phyloP scores from a whole-genome alignment of 2,329 filamentous ascomycete genomes.

The Trichoderma aggressivum region DNA sequence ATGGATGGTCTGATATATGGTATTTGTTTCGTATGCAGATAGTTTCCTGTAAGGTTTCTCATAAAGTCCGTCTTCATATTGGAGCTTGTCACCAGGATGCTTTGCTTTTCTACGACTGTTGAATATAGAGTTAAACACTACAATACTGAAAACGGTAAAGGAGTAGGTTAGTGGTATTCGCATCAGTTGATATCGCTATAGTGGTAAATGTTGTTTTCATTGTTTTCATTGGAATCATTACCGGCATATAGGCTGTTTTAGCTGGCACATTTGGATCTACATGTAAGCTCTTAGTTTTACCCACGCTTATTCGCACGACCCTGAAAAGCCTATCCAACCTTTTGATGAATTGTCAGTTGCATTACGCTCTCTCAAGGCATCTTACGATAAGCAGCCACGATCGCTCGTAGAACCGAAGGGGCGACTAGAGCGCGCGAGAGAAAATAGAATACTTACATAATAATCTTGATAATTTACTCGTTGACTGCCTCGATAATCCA shows the following conservation, averaged over 20 bases:
- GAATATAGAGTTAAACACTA: not conserved
- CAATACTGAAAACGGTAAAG: not conserved
- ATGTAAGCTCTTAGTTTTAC: not conserved
- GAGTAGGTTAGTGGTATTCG: not conserved
- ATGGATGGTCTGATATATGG: not conserved
- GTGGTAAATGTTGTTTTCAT: not conserved
- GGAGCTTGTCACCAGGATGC: not conserved
- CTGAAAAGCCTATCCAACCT: not conserved
- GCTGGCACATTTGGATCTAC: not conserved
- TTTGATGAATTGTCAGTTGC: not conserved
- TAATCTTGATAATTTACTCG: not conserved
- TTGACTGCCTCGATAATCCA: not conserved
- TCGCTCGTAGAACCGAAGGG: not conserved
- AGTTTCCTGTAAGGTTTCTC: not conserved
- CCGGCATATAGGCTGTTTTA: not conserved
- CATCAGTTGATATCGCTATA: not conserved
- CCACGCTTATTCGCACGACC: not conserved
- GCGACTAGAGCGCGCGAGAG: not conserved
- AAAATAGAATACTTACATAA: not conserved
- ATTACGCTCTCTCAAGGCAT: not conserved
- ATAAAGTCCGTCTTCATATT: not conserved
- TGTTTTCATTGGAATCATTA: not conserved
- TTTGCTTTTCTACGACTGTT: not conserved
- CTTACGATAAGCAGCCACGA: not conserved
- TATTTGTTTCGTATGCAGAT: not conserved